phyloP scores from a whole-genome alignment of 495 filamentous ascomycete species.

The Corynascus novoguineensis region DNA sequence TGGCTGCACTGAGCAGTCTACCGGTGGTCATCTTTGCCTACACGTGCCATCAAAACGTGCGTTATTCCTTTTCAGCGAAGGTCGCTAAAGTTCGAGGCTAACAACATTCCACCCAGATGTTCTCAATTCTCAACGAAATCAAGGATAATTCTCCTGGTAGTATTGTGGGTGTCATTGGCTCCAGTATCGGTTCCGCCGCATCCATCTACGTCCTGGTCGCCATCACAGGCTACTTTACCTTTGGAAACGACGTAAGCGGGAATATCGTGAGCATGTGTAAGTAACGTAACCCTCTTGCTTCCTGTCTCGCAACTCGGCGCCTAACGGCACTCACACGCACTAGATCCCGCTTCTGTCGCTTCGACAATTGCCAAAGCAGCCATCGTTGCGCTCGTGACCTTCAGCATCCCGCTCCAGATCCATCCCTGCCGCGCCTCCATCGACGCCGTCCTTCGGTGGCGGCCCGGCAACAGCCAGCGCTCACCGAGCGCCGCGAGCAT shows the following conservation, averaged over 20 bases:
- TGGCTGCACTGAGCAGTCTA: slow-evolving; percentile 75
- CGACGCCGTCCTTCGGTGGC: slow-evolving; percentile 89
- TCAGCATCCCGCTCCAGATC: slow-evolving; percentile 91
- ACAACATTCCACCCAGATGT: slow-evolving; percentile 75
- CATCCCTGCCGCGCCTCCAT: slow-evolving; percentile 92
- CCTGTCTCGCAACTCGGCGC: background rate
- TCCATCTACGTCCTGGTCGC: slow-evolving; percentile 84
- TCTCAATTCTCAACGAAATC: slow-evolving; percentile 96
- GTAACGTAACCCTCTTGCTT: no score
- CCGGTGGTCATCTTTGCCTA: slow-evolving; percentile 97
- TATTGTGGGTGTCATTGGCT: slow-evolving; percentile 70
- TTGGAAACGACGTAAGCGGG: slow-evolving; percentile 75
- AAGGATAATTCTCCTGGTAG: slow-evolving; percentile 70
- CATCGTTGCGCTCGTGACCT: slow-evolving; percentile 95
- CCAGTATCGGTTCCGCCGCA: slow-evolving; percentile 77
- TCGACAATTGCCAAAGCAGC: slow-evolving; percentile 91
- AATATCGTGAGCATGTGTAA: slow-evolving; percentile 92
- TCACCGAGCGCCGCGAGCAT: slow-evolving; percentile 41
- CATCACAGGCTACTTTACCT: slow-evolving; percentile 91
- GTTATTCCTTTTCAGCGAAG: slow-evolving; percentile 13
- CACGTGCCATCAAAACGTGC: slow-evolving; percentile 95
- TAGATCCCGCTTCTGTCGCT: slow-evolving; percentile 66
- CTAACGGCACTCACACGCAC: background rate
- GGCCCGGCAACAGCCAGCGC: slow-evolving; percentile 79
- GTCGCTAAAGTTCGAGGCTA: slow-evolving; percentile 3